Percentiles rank a stretch among this genome's conserved stretches.
Conservation (phyloP, 2,329 filamentous ascomycete species). For the Blastomyces parvus region DNA sequence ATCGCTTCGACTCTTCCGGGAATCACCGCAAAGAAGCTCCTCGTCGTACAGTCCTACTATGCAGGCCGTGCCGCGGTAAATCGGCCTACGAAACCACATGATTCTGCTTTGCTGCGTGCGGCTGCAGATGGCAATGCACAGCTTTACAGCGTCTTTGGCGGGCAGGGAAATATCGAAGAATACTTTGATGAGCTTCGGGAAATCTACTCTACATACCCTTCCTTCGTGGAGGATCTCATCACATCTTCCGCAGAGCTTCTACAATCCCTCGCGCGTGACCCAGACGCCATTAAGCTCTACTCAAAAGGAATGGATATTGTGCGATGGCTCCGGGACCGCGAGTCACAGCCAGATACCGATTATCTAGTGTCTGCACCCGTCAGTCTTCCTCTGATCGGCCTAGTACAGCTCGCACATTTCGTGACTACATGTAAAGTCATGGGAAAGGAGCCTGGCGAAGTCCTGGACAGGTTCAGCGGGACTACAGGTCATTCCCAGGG, state of each 20-base stretch:
- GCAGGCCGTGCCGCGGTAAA: slow-evolving; percentile 74
- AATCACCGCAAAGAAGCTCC: slow-evolving; percentile 84
- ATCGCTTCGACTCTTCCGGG: slow-evolving; percentile 76
- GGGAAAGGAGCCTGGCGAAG: slow-evolving; percentile 77
- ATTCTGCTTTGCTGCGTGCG: slow-evolving; percentile 84
- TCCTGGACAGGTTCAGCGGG: slow-evolving; percentile 75
- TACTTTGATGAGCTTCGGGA: slow-evolving; percentile 97
- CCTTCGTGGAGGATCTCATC: slow-evolving; percentile 80
- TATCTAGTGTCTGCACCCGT: slow-evolving; percentile 92
- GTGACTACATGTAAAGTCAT: slow-evolving; percentile 87
- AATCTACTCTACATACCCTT: slow-evolving; percentile 81
- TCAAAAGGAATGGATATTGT: slow-evolving; percentile 94
- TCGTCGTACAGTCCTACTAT: slow-evolving; percentile 86
- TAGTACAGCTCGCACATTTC: slow-evolving; percentile 94
- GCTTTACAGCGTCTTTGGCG: slow-evolving; percentile 90
- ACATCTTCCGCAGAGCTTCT: slow-evolving; percentile 72
- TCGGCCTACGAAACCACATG: slow-evolving; percentile 79
- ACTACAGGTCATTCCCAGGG: slow-evolving; percentile 96
- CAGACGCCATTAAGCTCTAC: slow-evolving; percentile 87
- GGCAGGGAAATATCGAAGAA: slow-evolving; percentile 97
- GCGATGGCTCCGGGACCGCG: slow-evolving; percentile 80
- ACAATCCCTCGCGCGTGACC: slow-evolving; percentile 72
- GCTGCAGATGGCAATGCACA: slow-evolving; percentile 73
- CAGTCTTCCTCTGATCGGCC: slow-evolving; percentile 88
- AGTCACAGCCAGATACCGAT: slow-evolving; percentile 84